Evolutionary conservation across 139 green algal species (phyloP).

Genomic region (Zygnema circumcarinatum): DNA sequence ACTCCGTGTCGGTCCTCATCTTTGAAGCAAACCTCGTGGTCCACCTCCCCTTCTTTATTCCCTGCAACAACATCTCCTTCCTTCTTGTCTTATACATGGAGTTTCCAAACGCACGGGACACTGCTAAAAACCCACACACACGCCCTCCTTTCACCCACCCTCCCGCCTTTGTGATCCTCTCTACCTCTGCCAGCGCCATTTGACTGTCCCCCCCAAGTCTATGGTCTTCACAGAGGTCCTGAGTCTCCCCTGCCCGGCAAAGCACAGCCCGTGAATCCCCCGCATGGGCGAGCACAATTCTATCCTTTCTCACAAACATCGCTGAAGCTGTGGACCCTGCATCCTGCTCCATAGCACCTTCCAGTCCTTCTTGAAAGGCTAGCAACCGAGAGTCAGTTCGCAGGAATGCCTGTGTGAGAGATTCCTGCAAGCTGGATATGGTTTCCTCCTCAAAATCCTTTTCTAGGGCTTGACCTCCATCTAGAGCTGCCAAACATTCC

Average conservation of each 20-base stretch:
- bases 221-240: constrained; percentile 44
- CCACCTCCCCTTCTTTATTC: constrained; percentile 34
- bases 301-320: constrained; percentile 40
- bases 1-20: constrained; percentile 7
- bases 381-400: not conserved
- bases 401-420: not conserved
- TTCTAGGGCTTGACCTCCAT: not conserved
- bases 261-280: constrained; percentile 40
- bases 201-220: constrained; percentile 8
- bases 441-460: not conserved
- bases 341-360: not conserved
- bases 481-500: constrained; percentile 12
- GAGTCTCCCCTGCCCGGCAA: constrained; percentile 11
- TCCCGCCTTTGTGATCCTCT: constrained; percentile 32
- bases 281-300: constrained; percentile 28
- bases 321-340: constrained; percentile 32
- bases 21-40: constrained; percentile 17
- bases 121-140: constrained; percentile 16
- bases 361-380: not conserved
- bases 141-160: constrained; percentile 33
- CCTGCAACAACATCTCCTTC: constrained; percentile 1
- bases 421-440: not conserved
- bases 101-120: constrained; percentile 31
- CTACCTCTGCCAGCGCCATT: constrained; percentile 35
- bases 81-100: constrained; percentile 19